Evolutionary conservation across 805 yeast genomes (phyloP).

Genomic region (Wickerhamiella azymoides): DNA sequence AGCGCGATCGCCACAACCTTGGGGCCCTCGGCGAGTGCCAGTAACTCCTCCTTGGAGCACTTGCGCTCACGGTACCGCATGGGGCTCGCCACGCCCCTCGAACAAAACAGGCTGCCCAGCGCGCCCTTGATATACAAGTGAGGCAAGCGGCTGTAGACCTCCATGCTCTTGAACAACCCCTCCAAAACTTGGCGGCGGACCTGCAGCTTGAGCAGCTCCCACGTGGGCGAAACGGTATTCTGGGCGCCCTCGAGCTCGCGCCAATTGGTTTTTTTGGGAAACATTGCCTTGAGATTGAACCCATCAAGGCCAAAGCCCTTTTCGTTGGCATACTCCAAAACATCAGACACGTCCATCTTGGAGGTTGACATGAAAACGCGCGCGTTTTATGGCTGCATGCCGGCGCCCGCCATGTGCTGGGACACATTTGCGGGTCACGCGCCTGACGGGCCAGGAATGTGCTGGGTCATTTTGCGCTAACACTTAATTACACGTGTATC

Average conservation of each 20-base stretch:
- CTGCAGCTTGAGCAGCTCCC: constrained; percentile 6
- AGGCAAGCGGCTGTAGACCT: neutral
- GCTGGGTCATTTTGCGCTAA: neutral
- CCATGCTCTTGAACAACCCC: neutral
- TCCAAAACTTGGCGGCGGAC: neutral
- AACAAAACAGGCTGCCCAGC: no score
- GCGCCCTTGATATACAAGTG: neutral
- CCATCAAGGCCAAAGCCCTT: constrained; percentile 7
- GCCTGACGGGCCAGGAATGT: neutral
- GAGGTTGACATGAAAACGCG: neutral
- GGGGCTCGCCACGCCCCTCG: neutral
- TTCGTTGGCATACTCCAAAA: constrained; percentile 3
- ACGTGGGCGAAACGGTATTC: constrained; percentile 3
- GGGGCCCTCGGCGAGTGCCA: constrained; percentile 1
- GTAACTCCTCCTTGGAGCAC: constrained; percentile 1
- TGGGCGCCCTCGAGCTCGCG: constrained; percentile 3
- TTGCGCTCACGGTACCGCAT: constrained; percentile 2
- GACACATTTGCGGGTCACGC: neutral
- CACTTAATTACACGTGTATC: neutral
- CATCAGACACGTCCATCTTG: constrained; percentile 4
- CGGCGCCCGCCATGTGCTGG: neutral
- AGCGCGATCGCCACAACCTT: constrained; percentile 1
- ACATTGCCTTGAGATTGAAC: constrained; percentile 3
- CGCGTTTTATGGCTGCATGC: neutral
- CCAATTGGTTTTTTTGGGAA: constrained; percentile 6